phyloP scores from a whole-genome alignment of 1,139 yeast species.

The Hemisphaericaspora subhashii region DNA sequence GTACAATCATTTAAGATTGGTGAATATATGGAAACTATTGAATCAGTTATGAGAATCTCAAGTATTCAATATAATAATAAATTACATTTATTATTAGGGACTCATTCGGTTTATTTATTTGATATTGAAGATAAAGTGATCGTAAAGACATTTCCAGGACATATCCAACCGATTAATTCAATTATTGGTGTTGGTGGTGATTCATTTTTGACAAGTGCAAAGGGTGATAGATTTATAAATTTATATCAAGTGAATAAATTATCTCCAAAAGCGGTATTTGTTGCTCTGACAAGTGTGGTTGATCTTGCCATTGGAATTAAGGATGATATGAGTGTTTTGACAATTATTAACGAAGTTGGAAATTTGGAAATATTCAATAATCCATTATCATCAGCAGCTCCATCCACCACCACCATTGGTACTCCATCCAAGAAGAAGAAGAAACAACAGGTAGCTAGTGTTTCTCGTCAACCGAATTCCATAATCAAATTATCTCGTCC shows the following conservation, averaged over 20 bases:
- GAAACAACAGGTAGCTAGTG: constrained; percentile 32
- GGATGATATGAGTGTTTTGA: constrained; percentile 42
- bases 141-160: constrained; percentile 64
- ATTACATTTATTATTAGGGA: constrained; percentile 57
- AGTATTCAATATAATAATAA: constrained; percentile 35
- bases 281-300: constrained; percentile 60
- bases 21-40: constrained; percentile 36
- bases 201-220: constrained; percentile 65
- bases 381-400: constrained; percentile 38
- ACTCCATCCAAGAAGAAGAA: constrained; percentile 31
- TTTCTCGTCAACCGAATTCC: constrained; percentile 51
- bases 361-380: constrained; percentile 61
- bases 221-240: constrained; percentile 77
- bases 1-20: constrained; percentile 44
- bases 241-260: constrained; percentile 53
- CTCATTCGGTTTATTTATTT: constrained; percentile 59
- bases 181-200: constrained; percentile 38
- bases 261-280: constrained; percentile 54
- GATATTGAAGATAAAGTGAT: constrained; percentile 39
- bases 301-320: constrained; percentile 39
- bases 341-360: constrained; percentile 70
- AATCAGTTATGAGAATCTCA: constrained; percentile 31
- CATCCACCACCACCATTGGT: constrained; percentile 17
- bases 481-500: constrained; percentile 48
- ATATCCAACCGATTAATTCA: constrained; percentile 61